Evolutionary conservation across 352 stramenopile species (phyloP), one percentile per base, ranked within the genome.

Genomic region (Pythium scleroteichum): DNA sequence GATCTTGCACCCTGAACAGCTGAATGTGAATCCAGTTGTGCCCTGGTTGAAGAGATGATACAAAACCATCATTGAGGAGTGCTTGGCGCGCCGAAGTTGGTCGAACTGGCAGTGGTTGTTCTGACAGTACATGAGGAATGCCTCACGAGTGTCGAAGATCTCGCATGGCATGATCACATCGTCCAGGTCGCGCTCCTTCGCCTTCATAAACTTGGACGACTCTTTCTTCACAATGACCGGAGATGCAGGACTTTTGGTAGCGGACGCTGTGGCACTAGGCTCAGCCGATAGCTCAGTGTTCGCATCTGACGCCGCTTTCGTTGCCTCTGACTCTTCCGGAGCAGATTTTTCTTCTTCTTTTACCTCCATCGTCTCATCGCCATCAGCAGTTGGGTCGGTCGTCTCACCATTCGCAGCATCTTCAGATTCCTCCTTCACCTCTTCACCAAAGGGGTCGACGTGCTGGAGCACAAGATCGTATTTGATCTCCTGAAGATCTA

Each of bases 161-260:
- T 99, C 97, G 58, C 92, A 98, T 51, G 98, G 96, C 85, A 99
- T 96, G 64, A 98, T 96, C 70, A 99, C 91, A 47, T 97, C 92
- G 49, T 90, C 83, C 42, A 91, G 59, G 23, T 94, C 86, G 16
- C 90, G 79, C 26, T 70, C 61, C 19, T 53, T 64, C 24, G 53
- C 39, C 55, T 75, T 72, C 10, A 24, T 88, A 64, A 54, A 59
- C 47, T 54, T 71, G 13, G 64, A 40, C 23, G 73, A 41, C 38
- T 78, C 76, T 50, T 71, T 68, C 62, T 71, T 85, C 40, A 52
- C 61, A 3, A 59, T 33, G 4, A 40, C 53, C 29, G 53, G 57
- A 3, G 53, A 55, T 7, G 46, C 13, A 33, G 46, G 6, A n/a
- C 39, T n/a, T 56, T 71, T 73, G 22, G 49, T 45, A 61, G 44